Conservation (phyloP, 2,329 filamentous ascomycete genomes). For the Diaporthe vaccinii region DNA sequence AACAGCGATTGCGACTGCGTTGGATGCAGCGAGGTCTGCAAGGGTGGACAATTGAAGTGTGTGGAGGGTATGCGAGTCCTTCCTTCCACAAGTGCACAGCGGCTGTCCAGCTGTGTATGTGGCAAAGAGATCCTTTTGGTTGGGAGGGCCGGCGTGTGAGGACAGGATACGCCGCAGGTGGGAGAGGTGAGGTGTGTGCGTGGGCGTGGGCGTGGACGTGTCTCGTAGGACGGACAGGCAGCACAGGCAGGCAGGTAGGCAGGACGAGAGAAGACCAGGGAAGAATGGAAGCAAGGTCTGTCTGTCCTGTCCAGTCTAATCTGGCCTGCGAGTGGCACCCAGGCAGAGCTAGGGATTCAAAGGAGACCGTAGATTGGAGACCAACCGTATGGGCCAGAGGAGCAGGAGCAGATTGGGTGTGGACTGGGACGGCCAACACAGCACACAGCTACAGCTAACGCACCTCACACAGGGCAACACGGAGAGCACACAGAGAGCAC, state of each 20-base stretch:
- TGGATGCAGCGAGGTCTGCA: constrained; percentile 13
- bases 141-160: constrained; percentile 1
- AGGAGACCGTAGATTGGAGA: constrained; percentile 11
- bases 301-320: constrained; percentile 5
- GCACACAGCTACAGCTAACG: background rate
- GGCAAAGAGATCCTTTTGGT: background rate
- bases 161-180: background rate
- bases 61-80: constrained; percentile 14
- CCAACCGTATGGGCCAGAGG: background rate
- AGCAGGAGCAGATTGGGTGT: constrained; percentile 10
- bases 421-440: constrained; percentile 11
- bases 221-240: constrained; percentile 13
- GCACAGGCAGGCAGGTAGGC: background rate
- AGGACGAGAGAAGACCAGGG: constrained; percentile 26
- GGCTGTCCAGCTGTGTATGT: background rate
- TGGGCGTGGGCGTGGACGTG: constrained; percentile 18
- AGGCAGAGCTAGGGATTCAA: constrained; percentile 15
- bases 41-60: background rate
- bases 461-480: background rate
- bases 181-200: background rate
- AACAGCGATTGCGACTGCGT: constrained; percentile 18
- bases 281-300: constrained; percentile 29
- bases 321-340: constrained; percentile 3
- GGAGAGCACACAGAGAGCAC: background rate
- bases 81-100: constrained; percentile 26